Evolutionary conservation across 2,329 filamentous ascomycete genomes (phyloP).

Genomic region (Pseudodiploospora longispora): DNA sequence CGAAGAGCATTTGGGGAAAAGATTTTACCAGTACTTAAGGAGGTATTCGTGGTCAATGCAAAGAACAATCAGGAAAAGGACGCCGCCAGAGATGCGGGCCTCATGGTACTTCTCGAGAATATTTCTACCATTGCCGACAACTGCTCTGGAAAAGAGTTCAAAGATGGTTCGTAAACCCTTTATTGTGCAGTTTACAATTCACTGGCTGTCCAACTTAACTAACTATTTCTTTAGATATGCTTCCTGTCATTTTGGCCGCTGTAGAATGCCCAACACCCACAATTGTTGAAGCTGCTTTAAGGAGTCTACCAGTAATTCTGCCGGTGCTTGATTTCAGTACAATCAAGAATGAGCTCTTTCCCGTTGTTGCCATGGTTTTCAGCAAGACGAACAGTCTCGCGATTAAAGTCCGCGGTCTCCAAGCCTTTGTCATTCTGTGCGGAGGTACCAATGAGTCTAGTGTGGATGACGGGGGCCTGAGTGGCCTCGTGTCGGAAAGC

Average conservation of each 20-base stretch:
- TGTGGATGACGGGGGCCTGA: conserved; percentile 59
- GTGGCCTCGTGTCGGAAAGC: conserved; percentile 56
- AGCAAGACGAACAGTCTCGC: conserved; percentile 86
- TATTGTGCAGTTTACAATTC: conserved; percentile 5
- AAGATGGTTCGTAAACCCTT: conserved; percentile 58
- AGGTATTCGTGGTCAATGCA: conserved; percentile 63
- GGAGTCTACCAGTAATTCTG: conserved; percentile 70
- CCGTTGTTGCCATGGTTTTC: conserved; percentile 82
- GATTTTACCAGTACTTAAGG: conserved; percentile 75
- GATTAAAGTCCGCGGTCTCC: conserved; percentile 87
- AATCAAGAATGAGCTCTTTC: conserved; percentile 94
- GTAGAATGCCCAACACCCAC: conserved; percentile 85
- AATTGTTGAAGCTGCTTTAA: conserved; percentile 77
- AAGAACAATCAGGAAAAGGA: conserved; percentile 64
- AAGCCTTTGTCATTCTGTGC: conserved; percentile 84
- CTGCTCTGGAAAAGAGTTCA: conserved; percentile 85
- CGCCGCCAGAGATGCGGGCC: conserved; percentile 72
- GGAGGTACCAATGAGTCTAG: conserved; percentile 57
- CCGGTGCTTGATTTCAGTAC: conserved; percentile 91
- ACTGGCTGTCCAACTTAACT: background rate
- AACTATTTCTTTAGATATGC: conserved; percentile 52
- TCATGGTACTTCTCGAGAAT: conserved; percentile 87
- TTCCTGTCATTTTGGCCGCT: conserved; percentile 76
- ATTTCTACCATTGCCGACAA: conserved; percentile 69
- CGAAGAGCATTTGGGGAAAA: conserved; percentile 75